Conservation (phyloP, 768 basidiomycete species). For the Lactarius sp. region DNA sequence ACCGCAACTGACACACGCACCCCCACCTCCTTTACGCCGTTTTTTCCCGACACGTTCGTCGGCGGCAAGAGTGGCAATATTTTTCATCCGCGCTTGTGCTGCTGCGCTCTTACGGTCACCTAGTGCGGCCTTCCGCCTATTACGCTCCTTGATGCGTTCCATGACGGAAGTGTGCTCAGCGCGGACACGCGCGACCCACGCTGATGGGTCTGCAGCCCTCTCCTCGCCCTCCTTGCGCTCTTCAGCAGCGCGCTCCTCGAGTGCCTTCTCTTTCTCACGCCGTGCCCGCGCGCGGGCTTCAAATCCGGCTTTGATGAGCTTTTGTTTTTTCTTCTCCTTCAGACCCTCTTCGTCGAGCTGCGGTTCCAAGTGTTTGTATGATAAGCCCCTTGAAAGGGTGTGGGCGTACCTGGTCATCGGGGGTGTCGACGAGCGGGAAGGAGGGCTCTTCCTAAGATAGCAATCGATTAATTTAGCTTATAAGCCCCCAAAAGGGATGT, state of each 20-base stretch:
- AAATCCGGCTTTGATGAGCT: slow-evolving; percentile 86
- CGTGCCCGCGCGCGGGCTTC: slow-evolving; percentile 82
- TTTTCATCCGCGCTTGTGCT: slow-evolving; percentile 89
- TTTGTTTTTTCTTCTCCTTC: slow-evolving; percentile 94
- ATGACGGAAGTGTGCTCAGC: slow-evolving; percentile 83
- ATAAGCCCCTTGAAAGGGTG: background rate
- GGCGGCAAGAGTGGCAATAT: slow-evolving; percentile 84
- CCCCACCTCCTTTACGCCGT: slow-evolving; percentile 76
- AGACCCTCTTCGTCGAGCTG: slow-evolving; percentile 86
- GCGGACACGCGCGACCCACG: slow-evolving; percentile 71
- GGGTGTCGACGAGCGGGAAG: slow-evolving; percentile 88
- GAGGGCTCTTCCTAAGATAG: slow-evolving; percentile 61
- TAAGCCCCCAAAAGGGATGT: slow-evolving; percentile 1
- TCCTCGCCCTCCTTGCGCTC: slow-evolving; percentile 70
- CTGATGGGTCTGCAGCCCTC: slow-evolving; percentile 60
- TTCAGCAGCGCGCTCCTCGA: slow-evolving; percentile 57
- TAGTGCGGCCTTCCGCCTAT: slow-evolving; percentile 71
- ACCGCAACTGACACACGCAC: slow-evolving; percentile 37
- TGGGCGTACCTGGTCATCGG: slow-evolving; percentile 70
- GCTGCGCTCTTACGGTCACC: slow-evolving; percentile 77
- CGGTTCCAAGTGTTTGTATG: background rate
- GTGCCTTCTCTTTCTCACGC: slow-evolving; percentile 84
- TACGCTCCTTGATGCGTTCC: slow-evolving; percentile 78
- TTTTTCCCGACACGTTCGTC: slow-evolving; percentile 81
- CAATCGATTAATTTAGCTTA: background rate